Evolutionary conservation across 106 monocot species (phyloP), one percentile per base, ranked within the genome.

Genomic region (Dioscorea alata): DNA sequence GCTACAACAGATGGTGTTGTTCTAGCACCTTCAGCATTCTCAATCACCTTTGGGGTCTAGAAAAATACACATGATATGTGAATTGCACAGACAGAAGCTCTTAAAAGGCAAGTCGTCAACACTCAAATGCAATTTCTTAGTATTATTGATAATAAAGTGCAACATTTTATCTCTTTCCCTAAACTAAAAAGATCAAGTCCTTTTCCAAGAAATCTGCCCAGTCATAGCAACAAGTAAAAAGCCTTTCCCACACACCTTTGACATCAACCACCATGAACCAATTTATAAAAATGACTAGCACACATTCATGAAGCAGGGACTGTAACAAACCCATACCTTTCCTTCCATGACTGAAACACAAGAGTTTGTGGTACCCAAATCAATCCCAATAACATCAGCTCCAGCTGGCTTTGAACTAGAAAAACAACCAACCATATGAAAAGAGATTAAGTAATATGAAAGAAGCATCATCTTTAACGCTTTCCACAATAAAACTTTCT

Each of bases 321-420:
- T 10, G 10, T 10, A 42, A 42, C 9, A 42, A 42, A 42, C 42
- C 42, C 60, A 13, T 48, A 92, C 91, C 92, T 92, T 92, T 33
- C 92, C 92, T 35, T 92, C 92, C 88, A 88, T 92, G 18, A 92
- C 78, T 32, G 92, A 78, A 4, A 92, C 88, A 64, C 92, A 92
- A 12, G 92, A 92, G 56, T 92, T 92, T 18, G 92, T 92, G 13
- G 92, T 92, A 10, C 92, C 92, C 81, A 93, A 72, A 69, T 89
- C 88, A 21, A 93, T 84, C 24, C 89, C 89, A 53, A 89, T 79
- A 19, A 89, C 84, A 80, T 89, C 84, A 60, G 61, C 70, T 18
- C 80, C 81, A 60, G 61, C 80, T 10, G 86, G 84, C 20, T 69
- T 86, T 16, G 88, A 89, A 81, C 88, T 93, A 62, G 63, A 4